Evolutionary conservation across 176 grass and related monocot species (phyloP), one percentile per base, ranked within the genome.

Genomic region (Bothriochloa decipiens): DNA sequence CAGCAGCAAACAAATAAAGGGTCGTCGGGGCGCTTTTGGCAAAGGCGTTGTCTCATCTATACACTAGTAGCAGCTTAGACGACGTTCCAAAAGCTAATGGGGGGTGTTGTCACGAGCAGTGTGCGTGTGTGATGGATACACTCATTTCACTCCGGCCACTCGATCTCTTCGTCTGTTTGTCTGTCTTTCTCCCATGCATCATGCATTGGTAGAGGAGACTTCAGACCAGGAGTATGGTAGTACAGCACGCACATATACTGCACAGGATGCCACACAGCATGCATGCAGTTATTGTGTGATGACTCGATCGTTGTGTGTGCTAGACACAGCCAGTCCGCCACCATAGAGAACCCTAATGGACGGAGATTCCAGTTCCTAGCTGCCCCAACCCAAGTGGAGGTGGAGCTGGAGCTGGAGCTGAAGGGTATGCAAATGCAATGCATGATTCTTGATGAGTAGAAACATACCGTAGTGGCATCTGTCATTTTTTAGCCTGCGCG

Each of bases 361-460:
- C 47, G 16, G 50, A 20, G 52, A 74, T 83, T 74, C 28, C 29
- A 49, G 39, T 68, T 41, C 49, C 13, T 13, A 18, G 12, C 16
- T 43, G 10, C 52, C 47, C 15, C 4, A 49, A 49, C 46, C 47
- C 4, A 17, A 33, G 83, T 70, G 26, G 65, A 39, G 16, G 83
- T 78, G 22, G 55, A 23, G 22, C 20, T n/a, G 22, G 55, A 23
- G 22, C 20, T n/a, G 22, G 55, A 62, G 22, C 1, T 25, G 20
- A n/a, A 26, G 8, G 23, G 10, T 28, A 64, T 64, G 11, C 25
- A 14, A 14, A 27, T 62, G 61, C 26, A 7, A 74, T 11, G 60
- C 26, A 81, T 81, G 77, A 81, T 81, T 74, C 68, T 57, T 42
- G 14, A 86, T 86, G 85, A 87, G 85, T 87, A 81, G 33, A 66